Percentiles rank a stretch among this genome's conserved stretches.
phyloP scores from a whole-genome alignment of 2,329 filamentous ascomycete genomes.

The Talaromyces sp. region DNA sequence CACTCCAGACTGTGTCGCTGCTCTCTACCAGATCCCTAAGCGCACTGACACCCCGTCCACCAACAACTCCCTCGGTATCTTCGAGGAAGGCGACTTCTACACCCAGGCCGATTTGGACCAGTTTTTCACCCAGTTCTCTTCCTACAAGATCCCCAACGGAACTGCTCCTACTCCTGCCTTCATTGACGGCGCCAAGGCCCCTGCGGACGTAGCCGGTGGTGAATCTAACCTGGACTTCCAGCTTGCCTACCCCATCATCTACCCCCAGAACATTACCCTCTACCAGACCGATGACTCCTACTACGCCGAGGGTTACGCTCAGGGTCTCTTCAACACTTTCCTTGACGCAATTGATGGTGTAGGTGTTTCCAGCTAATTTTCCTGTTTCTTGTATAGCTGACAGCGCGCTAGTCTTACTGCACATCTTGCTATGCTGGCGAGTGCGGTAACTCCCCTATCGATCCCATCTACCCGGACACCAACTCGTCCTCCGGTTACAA shows the following conservation, averaged over 20 bases:
- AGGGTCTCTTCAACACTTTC: slow-evolving; percentile 42
- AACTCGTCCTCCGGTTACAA: slow-evolving; percentile 41
- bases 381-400: background rate
- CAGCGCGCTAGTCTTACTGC: slow-evolving; percentile 42
- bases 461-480: slow-evolving; percentile 45
- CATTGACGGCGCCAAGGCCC: slow-evolving; percentile 45
- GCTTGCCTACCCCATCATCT: slow-evolving; percentile 50
- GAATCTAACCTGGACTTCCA: slow-evolving; percentile 54
- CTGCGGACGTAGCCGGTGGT: slow-evolving; percentile 26
- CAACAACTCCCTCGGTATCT: slow-evolving; percentile 50
- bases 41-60: slow-evolving; percentile 28
- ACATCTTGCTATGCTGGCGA: slow-evolving; percentile 46
- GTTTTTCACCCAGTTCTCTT: slow-evolving; percentile 44
- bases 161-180: slow-evolving; percentile 41
- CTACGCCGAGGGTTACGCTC: slow-evolving; percentile 28
- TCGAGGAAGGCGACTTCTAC: slow-evolving; percentile 51
- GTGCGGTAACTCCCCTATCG: slow-evolving; percentile 47
- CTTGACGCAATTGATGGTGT: slow-evolving; percentile 48
- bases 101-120: slow-evolving; percentile 45
- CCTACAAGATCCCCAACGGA: slow-evolving; percentile 33
- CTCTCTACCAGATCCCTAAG: slow-evolving; percentile 43
- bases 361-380: slow-evolving; percentile 11
- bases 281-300: slow-evolving; percentile 47
- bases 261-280: slow-evolving; percentile 47
- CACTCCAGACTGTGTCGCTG: slow-evolving; percentile 52